A percentile compares a stretch with the other conserved stretches of the same genome.
Evolutionary conservation across 257 asterid genomes (phyloP).

Genomic region (Knoxia roxburghii): DNA sequence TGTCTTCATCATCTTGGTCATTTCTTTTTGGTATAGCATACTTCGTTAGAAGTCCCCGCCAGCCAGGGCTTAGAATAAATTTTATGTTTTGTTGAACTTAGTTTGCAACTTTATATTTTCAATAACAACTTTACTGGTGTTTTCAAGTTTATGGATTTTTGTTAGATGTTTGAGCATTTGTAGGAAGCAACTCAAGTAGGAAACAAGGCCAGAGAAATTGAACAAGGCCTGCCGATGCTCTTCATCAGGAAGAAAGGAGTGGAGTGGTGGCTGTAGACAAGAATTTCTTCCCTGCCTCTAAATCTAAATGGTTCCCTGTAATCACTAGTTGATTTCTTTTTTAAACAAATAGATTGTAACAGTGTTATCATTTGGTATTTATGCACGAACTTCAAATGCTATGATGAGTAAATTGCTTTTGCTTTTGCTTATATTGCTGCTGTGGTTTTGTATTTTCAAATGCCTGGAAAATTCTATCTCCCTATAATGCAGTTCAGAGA

Average conservation of each 20-base stretch:
- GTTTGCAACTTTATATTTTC: constrained; percentile 13
- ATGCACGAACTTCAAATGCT: no score
- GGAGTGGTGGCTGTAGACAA: constrained; percentile 92
- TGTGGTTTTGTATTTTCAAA: background rate
- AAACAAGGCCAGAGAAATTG: constrained; percentile 83
- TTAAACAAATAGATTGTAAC: no score
- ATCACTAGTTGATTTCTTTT: background rate
- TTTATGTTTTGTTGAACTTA: no score
- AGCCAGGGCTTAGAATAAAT: no score
- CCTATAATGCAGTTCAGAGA: constrained; percentile 44
- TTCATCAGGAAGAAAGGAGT: constrained; percentile 95
- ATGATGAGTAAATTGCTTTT: no score
- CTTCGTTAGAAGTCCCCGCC: no score
- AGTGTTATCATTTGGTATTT: constrained; percentile 1
- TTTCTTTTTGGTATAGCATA: no score
- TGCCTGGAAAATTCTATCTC: background rate
- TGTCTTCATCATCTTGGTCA: no score
- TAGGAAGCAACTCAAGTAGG: constrained; percentile 98
- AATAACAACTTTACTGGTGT: background rate
- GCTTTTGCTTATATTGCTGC: no score
- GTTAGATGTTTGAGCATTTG: constrained; percentile 20
- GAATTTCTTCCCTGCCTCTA: constrained; percentile 15
- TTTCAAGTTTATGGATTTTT: background rate
- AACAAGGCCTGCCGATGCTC: constrained; percentile 91
- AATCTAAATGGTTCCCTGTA: background rate